Evolutionary conservation across 2,329 filamentous ascomycete species (phyloP).

Genomic region (Cryphonectria nitschkei): DNA sequence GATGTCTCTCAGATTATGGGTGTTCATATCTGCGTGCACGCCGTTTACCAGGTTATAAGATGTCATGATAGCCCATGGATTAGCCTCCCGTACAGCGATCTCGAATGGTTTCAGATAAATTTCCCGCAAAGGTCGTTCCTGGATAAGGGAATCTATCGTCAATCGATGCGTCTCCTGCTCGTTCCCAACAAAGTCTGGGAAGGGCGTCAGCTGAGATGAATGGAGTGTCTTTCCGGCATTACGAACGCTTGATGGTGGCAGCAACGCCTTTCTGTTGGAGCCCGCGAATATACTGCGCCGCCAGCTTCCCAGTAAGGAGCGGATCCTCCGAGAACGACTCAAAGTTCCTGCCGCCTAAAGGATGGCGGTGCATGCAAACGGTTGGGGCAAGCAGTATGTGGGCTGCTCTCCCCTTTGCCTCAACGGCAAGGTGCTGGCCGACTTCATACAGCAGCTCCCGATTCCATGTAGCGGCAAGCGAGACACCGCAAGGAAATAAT

Average conservation of each 20-base stretch:
- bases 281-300: slow-evolving; percentile 72
- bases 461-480: slow-evolving; percentile 80
- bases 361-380: slow-evolving; percentile 80
- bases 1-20: slow-evolving; percentile 57
- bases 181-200: slow-evolving; percentile 67
- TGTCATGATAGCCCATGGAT: slow-evolving; percentile 71
- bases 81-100: slow-evolving; percentile 70
- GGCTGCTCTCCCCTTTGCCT: slow-evolving; percentile 73
- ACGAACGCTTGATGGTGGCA: slow-evolving; percentile 75
- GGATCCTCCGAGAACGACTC: slow-evolving; percentile 88
- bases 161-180: slow-evolving; percentile 72
- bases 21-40: slow-evolving; percentile 61
- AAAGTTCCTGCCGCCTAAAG: slow-evolving; percentile 83
- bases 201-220: slow-evolving; percentile 22
- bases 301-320: slow-evolving; percentile 73
- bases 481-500: slow-evolving; percentile 78
- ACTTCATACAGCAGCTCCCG: slow-evolving; percentile 69
- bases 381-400: slow-evolving; percentile 77
- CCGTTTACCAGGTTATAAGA: slow-evolving; percentile 72
- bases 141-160: slow-evolving; percentile 65
- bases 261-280: slow-evolving; percentile 74
- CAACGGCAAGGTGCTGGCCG: slow-evolving; percentile 71
- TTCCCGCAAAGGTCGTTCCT: slow-evolving; percentile 68
- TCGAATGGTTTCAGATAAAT: slow-evolving; percentile 77
- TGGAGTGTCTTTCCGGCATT: slow-evolving; percentile 22